These are phyloP conservation scores for Aspergillus intermedius DNA, from an alignment of 2,329 filamentous ascomycete genomes.

Conservation along the genomic window DNA sequence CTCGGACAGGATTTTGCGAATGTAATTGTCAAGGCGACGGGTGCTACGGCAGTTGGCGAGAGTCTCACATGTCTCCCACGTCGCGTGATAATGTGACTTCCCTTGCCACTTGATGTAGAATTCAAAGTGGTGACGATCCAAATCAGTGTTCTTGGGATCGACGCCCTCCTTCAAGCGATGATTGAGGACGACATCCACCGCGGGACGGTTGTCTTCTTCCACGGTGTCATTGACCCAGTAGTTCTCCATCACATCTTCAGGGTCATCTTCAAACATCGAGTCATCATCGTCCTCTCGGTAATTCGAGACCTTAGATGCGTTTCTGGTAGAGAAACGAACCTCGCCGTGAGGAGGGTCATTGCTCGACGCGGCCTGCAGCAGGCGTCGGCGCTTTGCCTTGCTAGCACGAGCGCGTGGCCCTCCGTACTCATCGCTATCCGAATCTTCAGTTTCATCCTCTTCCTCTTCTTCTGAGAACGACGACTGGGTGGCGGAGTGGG, in stretches of 20 bases:
- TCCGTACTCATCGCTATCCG: conserved; percentile 65
- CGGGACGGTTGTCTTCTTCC: conserved; percentile 73
- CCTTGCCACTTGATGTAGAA: conserved; percentile 95
- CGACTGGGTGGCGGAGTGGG: conserved; percentile 44
- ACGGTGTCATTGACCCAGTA: conserved; percentile 60
- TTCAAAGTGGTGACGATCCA: conserved; percentile 67
- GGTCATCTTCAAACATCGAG: conserved; percentile 50
- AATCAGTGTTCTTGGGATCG: conserved; percentile 30
- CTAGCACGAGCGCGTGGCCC: conserved; percentile 63
- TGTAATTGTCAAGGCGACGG: conserved; percentile 92
- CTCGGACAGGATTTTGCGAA: conserved; percentile 70
- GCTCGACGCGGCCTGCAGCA: conserved; percentile 58
- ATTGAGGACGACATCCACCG: conserved; percentile 85
- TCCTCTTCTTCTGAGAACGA: conserved; percentile 42
- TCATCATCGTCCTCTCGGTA: conserved; percentile 63
- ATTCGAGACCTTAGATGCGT: conserved; percentile 66
- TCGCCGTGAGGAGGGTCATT: conserved; percentile 64
- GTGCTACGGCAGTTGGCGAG: conserved; percentile 74
- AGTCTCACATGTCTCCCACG: conserved; percentile 77
- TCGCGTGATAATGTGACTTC: conserved; percentile 90
- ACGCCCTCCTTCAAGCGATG: conserved; percentile 69
- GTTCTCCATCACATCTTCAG: conserved; percentile 58
- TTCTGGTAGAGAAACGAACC: conserved; percentile 85
- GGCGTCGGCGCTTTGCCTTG: conserved; percentile 70
- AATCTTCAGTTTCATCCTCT: conserved; percentile 37